phyloP scores from a whole-genome alignment of 2,329 filamentous ascomycete genomes.

The Huntiella decipiens region DNA sequence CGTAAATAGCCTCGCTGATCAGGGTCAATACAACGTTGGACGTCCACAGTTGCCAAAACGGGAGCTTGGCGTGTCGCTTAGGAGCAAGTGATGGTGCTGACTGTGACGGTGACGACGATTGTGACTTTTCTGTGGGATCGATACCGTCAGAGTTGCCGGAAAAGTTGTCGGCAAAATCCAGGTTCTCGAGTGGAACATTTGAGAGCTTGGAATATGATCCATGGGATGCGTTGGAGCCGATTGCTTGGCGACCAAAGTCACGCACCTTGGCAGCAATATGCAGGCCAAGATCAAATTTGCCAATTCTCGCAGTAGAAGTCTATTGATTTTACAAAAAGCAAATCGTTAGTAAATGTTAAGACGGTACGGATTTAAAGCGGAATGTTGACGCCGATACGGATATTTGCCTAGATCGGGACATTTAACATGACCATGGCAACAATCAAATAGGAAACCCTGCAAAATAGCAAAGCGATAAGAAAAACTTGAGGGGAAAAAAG shows the following conservation, averaged over 20 bases:
- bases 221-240: conserved; percentile 11
- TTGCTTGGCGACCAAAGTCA: conserved; percentile 12
- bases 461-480: too few species aligned
- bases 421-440: too few species aligned
- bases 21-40: conserved; percentile 33
- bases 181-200: not conserved
- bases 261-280: conserved; percentile 19
- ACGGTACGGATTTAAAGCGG: too few species aligned
- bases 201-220: conserved; percentile 3
- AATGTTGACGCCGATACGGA: too few species aligned
- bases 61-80: conserved; percentile 15
- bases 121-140: not conserved
- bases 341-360: not conserved
- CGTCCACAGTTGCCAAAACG: conserved; percentile 27
- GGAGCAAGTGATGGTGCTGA: not conserved
- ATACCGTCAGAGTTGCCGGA: not conserved
- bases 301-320: conserved; percentile 28
- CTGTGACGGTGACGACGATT: not conserved
- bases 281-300: conserved; percentile 27
- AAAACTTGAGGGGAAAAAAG: not conserved
- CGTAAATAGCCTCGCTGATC: conserved; percentile 46
- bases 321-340: conserved; percentile 12
- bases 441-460: too few species aligned
- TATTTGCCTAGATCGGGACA: too few species aligned
- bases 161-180: not conserved